Evolutionary conservation across 345 rosid species (phyloP).

Genomic region (Hirschfeldia incana): DNA sequence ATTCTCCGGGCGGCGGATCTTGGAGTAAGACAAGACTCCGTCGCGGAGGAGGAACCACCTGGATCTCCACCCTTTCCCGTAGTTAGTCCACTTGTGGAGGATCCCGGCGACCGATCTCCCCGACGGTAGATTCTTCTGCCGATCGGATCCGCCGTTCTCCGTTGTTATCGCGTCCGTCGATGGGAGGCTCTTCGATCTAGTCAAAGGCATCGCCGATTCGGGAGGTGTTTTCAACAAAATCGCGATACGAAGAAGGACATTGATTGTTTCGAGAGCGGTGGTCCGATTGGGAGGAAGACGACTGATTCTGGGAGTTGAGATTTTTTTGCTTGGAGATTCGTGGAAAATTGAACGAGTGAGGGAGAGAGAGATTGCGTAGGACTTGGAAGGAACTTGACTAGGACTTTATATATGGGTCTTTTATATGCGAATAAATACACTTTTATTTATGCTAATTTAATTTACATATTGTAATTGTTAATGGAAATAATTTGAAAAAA

Average conservation of each 20-base stretch:
- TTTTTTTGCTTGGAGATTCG: background rate
- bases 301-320: background rate
- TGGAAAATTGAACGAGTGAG: background rate
- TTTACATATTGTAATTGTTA: too few species aligned
- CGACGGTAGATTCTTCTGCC: conserved; percentile 7
- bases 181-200: conserved; percentile 70
- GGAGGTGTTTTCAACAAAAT: background rate
- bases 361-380: conserved; percentile 22
- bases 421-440: background rate
- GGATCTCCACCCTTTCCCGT: conserved; percentile 97
- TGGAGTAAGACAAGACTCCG: conserved; percentile 80
- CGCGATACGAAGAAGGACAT: background rate
- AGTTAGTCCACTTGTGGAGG: conserved; percentile 93
- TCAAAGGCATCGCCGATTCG: conserved; percentile 33
- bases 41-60: conserved; percentile 86
- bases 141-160: conserved; percentile 49
- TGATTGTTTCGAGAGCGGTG: background rate
- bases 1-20: conserved; percentile 70
- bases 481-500: too few species aligned
- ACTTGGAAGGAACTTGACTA: background rate
- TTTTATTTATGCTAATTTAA: background rate
- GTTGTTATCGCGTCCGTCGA: conserved; percentile 33
- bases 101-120: conserved; percentile 84
- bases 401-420: conserved; percentile 5
- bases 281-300: background rate